Conservation (phyloP, 495 filamentous ascomycete species). For the Neurospora hispaniola region DNA sequence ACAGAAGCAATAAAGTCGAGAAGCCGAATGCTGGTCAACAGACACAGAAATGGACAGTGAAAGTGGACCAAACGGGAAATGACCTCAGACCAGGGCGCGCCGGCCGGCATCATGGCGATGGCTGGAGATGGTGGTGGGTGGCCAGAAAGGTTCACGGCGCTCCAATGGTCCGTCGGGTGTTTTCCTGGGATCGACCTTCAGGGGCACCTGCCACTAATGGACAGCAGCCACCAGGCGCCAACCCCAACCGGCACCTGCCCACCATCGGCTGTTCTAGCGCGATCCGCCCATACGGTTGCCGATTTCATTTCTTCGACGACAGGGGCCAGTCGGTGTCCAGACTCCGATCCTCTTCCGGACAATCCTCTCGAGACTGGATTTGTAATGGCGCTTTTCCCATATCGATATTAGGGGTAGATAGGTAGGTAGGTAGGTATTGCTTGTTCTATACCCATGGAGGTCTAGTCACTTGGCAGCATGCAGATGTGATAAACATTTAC, state of each 20-base stretch:
- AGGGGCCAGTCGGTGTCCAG: neutral
- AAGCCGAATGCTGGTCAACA: neutral
- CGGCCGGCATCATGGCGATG: neutral
- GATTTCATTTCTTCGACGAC: neutral
- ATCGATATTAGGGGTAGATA: neutral
- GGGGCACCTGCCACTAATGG: neutral
- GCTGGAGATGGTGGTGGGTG: neutral
- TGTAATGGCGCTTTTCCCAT: neutral
- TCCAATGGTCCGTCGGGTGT: neutral
- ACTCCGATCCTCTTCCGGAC: neutral
- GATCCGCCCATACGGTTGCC: neutral
- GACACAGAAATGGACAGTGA: neutral
- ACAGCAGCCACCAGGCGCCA: neutral
- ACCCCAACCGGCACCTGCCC: neutral
- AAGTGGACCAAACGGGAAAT: neutral
- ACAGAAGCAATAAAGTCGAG: neutral
- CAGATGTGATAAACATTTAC: neutral
- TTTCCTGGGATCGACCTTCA: neutral
- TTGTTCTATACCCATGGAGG: neutral
- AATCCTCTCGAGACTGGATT: neutral
- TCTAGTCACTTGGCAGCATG: neutral
- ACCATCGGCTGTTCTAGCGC: neutral
- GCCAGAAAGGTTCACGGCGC: neutral
- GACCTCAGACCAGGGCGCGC: neutral
- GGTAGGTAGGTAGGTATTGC: too few species aligned